These are phyloP conservation scores for Schwanniomyces sp. DNA, from an alignment of 805 yeast species.

Conservation along the genomic window DNA sequence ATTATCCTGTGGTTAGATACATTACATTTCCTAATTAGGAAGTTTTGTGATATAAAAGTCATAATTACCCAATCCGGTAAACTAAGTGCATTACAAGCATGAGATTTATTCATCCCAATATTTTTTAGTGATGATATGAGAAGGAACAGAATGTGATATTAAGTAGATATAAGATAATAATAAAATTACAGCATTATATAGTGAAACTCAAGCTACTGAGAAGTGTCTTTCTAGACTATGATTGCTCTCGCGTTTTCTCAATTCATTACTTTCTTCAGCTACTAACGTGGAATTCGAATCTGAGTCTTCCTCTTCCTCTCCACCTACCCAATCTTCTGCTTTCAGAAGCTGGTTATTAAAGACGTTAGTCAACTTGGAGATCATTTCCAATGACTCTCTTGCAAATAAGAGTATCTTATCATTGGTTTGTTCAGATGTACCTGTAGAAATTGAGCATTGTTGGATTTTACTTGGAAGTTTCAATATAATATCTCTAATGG, in stretches of 20 bases:
- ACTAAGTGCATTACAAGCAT: not conserved
- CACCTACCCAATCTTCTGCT: constrained; percentile 80
- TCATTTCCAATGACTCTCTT: constrained; percentile 86
- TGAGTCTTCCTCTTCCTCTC: constrained; percentile 25
- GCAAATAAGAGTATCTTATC: constrained; percentile 80
- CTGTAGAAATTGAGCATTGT: constrained; percentile 31
- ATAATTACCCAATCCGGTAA: constrained; percentile 3
- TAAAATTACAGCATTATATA: too few species aligned
- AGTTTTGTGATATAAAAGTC: constrained; percentile 2
- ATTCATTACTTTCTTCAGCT: not conserved
- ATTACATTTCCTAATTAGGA: constrained; percentile 10
- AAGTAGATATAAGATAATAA: too few species aligned
- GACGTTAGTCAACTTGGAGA: constrained; percentile 75
- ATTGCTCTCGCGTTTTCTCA: not conserved
- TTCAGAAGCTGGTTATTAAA: constrained; percentile 81
- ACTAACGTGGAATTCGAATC: not conserved
- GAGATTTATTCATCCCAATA: not conserved
- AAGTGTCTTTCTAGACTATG: too few species aligned
- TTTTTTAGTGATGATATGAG: too few species aligned
- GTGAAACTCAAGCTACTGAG: too few species aligned
- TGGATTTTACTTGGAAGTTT: constrained; percentile 60
- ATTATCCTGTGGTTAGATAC: not conserved
- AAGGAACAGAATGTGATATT: too few species aligned
- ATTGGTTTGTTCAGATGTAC: constrained; percentile 32
- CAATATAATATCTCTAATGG: constrained; percentile 76